Evolutionary conservation across 2,329 filamentous ascomycete species (phyloP), one percentile per base, ranked within the genome.

Genomic region (Fusarium citri): DNA sequence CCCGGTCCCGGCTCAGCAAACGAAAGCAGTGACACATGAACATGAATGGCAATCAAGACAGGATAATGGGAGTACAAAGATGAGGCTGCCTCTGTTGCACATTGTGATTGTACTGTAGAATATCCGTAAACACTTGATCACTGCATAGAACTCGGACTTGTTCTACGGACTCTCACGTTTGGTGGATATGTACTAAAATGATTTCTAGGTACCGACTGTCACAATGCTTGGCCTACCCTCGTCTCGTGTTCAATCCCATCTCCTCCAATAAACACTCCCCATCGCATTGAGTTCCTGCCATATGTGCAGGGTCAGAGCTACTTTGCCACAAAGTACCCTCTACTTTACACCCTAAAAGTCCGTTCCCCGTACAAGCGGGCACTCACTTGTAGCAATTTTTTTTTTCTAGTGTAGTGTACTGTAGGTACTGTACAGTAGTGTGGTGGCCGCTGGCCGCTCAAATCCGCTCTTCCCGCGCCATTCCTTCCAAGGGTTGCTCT

Each of bases 391-490:
- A 64, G 57, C 43, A 55, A 66, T 67, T 57, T 64, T 70, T 57
- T 64, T 70, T 69, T 51, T 26, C 23, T 42, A 42, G 49, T 28
- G 34, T 11, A 53, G 23, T 23, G 41, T 43, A 23, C 41, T 15
- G 12, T 22, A 15, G 31, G 16, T 34, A 18, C 31, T 34, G 16
- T 34, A 18, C 34, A 23, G 41, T 43, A 43, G 41, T 43, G 49
- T 60, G 37, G 37, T 43, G 40, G 37, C 49, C 45, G 49, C 49
- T 45, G 37, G 42, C 43, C 60, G 59, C 42, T 45, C 55, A 57
- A 64, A 68, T 55, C 68, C 68, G 68, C 64, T 60, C 68, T 51
- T 65, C 55, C 68, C 68, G 59, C 51, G 48, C 42, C 68, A 60
- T 59, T 57, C 59, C 56, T 55, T 40, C 43, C 37, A 53, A 40